Conservation (phyloP, 306 rosid genomes). For the Purshia tridentata region DNA sequence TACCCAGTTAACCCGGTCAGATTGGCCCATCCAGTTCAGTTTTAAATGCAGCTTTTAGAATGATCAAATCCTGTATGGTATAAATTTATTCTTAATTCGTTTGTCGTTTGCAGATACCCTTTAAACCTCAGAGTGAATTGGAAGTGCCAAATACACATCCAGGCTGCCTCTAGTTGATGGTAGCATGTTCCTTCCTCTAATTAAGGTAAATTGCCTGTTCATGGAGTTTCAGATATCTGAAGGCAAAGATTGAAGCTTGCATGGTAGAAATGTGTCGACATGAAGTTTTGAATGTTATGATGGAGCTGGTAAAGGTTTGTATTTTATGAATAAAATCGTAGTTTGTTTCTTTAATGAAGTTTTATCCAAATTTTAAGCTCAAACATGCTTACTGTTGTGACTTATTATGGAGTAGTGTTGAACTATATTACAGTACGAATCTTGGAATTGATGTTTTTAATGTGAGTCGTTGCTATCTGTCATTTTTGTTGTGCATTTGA, state of each 20-base stretch:
- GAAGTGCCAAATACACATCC: constrained; percentile 18
- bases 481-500: no score
- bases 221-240: constrained; percentile 23
- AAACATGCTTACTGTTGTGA: not conserved
- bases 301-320: not conserved
- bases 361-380: not conserved
- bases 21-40: not conserved
- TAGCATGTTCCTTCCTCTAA: constrained; percentile 23
- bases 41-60: not conserved
- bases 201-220: constrained; percentile 15
- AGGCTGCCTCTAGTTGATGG: constrained; percentile 17
- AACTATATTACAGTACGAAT: not conserved
- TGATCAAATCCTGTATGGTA: not conserved
- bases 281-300: constrained; percentile 37
- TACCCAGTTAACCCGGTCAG: not conserved
- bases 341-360: not conserved
- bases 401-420: not conserved
- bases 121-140: constrained; percentile 3
- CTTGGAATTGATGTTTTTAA: no score
- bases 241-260: constrained; percentile 14
- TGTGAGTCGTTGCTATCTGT: no score
- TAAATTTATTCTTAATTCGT: constrained; percentile 1
- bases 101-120: constrained; percentile 48
- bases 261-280: constrained; percentile 42
- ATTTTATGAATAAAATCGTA: not conserved